A percentile compares a stretch with the other conserved stretches of the same genome.
Conservation (phyloP, 257 asterid species). For the Paraleonurus japonicus region DNA sequence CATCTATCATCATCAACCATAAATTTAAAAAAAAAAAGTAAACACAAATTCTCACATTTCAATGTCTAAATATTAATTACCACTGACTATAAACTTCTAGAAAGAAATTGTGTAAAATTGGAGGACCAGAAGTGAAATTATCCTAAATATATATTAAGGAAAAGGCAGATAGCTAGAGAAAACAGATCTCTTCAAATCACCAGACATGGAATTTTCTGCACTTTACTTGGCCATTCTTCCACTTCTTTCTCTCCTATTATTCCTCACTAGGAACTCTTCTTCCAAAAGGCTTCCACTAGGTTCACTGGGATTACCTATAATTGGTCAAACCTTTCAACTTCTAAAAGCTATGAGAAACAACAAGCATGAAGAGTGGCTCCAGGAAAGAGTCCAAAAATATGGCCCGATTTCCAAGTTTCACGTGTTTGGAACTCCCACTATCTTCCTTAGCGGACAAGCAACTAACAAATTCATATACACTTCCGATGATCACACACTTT, state of each 20-base stretch:
- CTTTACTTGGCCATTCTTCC: background rate
- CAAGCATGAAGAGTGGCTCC: slow-evolving; percentile 13
- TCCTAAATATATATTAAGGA: too few species aligned
- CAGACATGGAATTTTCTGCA: background rate
- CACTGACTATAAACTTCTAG: too few species aligned
- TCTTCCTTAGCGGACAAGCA: background rate
- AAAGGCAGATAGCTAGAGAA: too few species aligned
- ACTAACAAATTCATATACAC: slow-evolving; percentile 20
- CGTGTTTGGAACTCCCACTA: slow-evolving; percentile 12
- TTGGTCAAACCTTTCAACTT: slow-evolving; percentile 2
- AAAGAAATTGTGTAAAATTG: too few species aligned
- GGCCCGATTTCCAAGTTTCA: slow-evolving; percentile 23
- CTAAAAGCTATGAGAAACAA: slow-evolving; percentile 5
- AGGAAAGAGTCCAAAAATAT: slow-evolving; percentile 8
- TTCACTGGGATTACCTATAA: background rate
- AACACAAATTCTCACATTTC: too few species aligned
- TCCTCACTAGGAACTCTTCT: background rate
- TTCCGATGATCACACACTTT: background rate
- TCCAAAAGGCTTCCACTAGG: background rate
- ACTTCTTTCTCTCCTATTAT: background rate
- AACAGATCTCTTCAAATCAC: too few species aligned
- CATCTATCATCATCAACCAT: too few species aligned
- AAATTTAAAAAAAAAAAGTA: too few species aligned
- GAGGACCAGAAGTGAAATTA: too few species aligned
- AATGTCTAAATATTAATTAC: too few species aligned